Evolutionary conservation across 352 stramenopile species (phyloP), one percentile per base, ranked within the genome.

Genomic region (Phytophthora palmivora): DNA sequence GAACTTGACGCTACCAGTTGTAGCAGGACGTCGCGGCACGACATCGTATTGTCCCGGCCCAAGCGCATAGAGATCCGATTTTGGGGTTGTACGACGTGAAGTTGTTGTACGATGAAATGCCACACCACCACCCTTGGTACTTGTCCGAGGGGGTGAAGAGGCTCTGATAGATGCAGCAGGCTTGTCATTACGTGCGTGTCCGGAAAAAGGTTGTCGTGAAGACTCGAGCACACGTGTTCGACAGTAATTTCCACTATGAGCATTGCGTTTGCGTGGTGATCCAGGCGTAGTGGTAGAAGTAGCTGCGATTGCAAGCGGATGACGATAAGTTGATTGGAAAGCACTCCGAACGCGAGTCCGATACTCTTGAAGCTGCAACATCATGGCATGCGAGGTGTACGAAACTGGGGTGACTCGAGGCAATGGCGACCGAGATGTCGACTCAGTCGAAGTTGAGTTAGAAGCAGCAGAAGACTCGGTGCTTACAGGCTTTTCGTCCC

Each of bases 331-430:
- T 0, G 80, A 82, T 15, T 70, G 44, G 41, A 78, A 80, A 0
- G 76, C 80, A 22, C 39, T 67, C 10, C 61, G 66, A 11, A 88
- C 76, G 8, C 80, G 78, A 44, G 71, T 47, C 19, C 71, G 71
- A 52, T 89, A 88, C 48, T 87, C 76, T 36, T 85, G 76, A 32
- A 86, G 53, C 46, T 89, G 80, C 16, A 89, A 30, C 32, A 87
- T 68, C 76, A 83, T 87, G n/a, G 80, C 78, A 39, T 86, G 75
- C 0, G 78, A 87, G 15, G 77, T 77, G 51, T 84, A 79, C 8
- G 64, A 72, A 32, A 52, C 42, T 5, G 64, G 58, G 39, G 58
- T 42, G 24, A 55, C 19, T 10, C 53, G 63, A 21, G 63, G 63
- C 28, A 67, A 41, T 43, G 58, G 44, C 21, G 58, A 30, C 3